Base-by-base conservation (phyloP, 768 basidiomycete species). In the Lentinula sp. region DNA sequence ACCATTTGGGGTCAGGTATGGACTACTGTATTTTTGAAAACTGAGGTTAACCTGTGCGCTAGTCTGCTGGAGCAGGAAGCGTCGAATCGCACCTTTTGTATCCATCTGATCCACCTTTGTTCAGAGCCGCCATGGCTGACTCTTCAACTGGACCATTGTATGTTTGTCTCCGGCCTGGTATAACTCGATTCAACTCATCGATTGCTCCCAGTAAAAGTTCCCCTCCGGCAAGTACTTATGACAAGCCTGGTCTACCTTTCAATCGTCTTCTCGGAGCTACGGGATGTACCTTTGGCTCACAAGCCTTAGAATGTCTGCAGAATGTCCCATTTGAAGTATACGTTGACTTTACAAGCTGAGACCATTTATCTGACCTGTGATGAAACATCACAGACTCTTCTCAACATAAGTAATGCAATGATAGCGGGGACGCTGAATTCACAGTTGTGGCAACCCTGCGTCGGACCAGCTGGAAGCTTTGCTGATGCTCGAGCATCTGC, bases 361-460 rank as follows among this genome's bases (percentile, higher is more conserved):
- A 36, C 10, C 0, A n/a, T n/a, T 10, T 32, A 16, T 55, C 36
- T 12, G 9, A 15, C 18, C 9, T 33, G n/a, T n/a, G n/a, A n/a
- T n/a, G 12, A 50, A 23, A 6, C 4, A 9, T 50, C 45, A 5
- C 23, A 85, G 85, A 79, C 74, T 2, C 71, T 85, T n/a, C 45
- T 82, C 61, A 75, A 76, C 57, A 77, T 78, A 50, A 80, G 76
- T 43, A 82, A 83, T 63, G 50, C 63, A 0, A 76, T 85, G 78
- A 80, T 81, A 8, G 53, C 20, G 0, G 55, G 71, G 0, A 79
- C 79, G 1, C 68, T 86, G 32, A 85, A 86, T 56, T 16, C 61
- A 0, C 85, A 86, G 63, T 70, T 85, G 4, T 85, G 85, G 85
- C 74, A 85, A 63, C 84, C 85, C 0, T 62, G 82, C 0, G 75